phyloP scores from a whole-genome alignment of 2,329 filamentous ascomycete genomes.

The Venturia aucupariae region DNA sequence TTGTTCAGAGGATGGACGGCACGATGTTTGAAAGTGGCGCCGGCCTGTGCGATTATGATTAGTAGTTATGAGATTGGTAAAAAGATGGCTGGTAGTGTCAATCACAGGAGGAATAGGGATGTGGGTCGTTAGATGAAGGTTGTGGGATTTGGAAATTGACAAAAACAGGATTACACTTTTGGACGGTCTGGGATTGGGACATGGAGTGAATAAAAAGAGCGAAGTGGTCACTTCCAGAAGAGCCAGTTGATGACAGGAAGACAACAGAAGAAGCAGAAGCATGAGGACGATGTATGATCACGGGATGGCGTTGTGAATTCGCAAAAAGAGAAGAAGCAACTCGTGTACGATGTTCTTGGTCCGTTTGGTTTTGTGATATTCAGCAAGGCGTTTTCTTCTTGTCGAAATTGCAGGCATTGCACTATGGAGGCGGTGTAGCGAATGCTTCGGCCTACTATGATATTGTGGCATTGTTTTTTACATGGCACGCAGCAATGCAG shows the following conservation, averaged over 20 bases:
- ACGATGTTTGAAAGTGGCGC: slow-evolving; percentile 85
- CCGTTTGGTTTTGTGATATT: not conserved
- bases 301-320: not conserved
- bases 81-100: slow-evolving; percentile 69
- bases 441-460: too few species aligned
- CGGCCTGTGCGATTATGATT: slow-evolving; percentile 98
- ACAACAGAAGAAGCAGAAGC: not conserved
- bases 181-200: too few species aligned
- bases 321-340: not conserved
- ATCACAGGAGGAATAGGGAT: slow-evolving; percentile 43
- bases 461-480: too few species aligned
- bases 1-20: slow-evolving; percentile 90
- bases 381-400: too few species aligned
- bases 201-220: too few species aligned
- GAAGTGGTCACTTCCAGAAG: not conserved
- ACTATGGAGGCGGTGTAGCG: too few species aligned
- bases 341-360: not conserved
- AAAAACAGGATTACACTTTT: not conserved
- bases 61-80: slow-evolving; percentile 96
- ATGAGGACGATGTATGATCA: not conserved
- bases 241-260: too few species aligned
- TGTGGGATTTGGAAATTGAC: not conserved
- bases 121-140: not conserved
- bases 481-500: not conserved
- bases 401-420: too few species aligned